phyloP scores from a whole-genome alignment of 108 stramenopile genomes.

The Stephanodiscus triporus region DNA sequence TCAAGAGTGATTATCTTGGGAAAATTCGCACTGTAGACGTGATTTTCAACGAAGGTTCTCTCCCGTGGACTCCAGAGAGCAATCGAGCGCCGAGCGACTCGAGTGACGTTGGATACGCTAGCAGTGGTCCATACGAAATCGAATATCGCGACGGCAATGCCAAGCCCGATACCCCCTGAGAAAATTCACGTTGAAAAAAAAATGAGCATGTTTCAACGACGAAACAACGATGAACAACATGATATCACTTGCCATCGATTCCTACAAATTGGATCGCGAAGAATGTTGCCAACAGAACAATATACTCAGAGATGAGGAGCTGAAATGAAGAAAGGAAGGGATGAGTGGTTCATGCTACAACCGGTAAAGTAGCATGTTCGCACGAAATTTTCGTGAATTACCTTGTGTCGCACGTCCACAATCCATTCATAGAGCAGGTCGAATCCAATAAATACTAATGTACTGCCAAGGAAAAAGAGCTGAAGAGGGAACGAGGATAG shows the following conservation, averaged over 20 bases:
- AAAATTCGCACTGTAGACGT: constrained; percentile 57
- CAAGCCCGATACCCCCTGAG: constrained; percentile 37
- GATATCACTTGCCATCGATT: constrained; percentile 31
- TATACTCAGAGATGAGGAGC: constrained; percentile 47
- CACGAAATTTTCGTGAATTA: constrained; percentile 13
- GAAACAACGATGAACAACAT: background rate
- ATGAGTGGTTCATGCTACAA: background rate
- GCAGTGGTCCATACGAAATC: constrained; percentile 83
- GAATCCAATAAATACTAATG: constrained; percentile 90
- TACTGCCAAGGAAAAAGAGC: constrained; percentile 93
- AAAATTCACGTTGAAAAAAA: background rate
- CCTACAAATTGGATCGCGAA: constrained; percentile 47
- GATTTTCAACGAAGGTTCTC: constrained; percentile 63
- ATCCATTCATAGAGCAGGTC: constrained; percentile 97
- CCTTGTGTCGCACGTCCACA: constrained; percentile 83
- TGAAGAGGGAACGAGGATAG: constrained; percentile 45
- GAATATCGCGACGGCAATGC: constrained; percentile 63
- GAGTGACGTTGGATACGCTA: constrained; percentile 50
- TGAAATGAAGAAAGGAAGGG: constrained; percentile 1
- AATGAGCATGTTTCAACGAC: background rate
- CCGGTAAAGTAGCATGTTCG: background rate
- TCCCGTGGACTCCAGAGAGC: constrained; percentile 78
- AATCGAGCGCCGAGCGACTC: constrained; percentile 69
- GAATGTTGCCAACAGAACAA: constrained; percentile 50
- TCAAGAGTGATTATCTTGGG: constrained; percentile 78